Evolutionary conservation across 2,329 filamentous ascomycete species (phyloP).

Genomic region (Fusarium camptoceras): DNA sequence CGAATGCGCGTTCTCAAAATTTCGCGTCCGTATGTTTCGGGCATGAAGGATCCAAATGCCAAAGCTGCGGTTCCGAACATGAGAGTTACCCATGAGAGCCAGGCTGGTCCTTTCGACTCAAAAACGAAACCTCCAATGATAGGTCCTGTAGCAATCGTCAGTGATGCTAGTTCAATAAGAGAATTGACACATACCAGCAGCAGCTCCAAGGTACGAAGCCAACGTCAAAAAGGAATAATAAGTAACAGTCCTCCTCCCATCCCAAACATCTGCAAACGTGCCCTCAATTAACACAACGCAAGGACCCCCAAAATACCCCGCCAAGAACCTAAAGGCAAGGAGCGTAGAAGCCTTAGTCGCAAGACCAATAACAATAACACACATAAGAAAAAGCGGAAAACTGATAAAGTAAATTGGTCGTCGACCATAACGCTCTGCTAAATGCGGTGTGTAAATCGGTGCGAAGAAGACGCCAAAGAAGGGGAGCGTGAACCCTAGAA

Average conservation of each 20-base stretch:
- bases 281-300: neutral
- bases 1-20: constrained; percentile 4
- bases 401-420: neutral
- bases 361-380: neutral
- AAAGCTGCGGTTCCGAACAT: neutral
- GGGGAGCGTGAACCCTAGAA: fast-evolving
- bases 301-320: neutral
- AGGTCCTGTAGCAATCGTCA: fast-evolving
- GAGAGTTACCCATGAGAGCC: constrained; percentile 2
- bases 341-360: neutral
- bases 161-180: fast-evolving
- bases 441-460: neutral
- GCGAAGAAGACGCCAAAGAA: neutral
- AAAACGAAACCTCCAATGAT: constrained; percentile 1
- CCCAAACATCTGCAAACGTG: neutral
- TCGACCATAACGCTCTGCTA: neutral
- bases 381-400: neutral
- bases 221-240: neutral
- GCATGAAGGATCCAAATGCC: constrained; percentile 12
- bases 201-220: neutral
- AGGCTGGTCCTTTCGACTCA: neutral
- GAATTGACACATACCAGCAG: neutral
- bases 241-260: neutral
- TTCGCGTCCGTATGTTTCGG: constrained; percentile 1
- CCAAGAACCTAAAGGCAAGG: neutral